Conservation (phyloP, 768 basidiomycete genomes). For the Mycena belliarum region DNA sequence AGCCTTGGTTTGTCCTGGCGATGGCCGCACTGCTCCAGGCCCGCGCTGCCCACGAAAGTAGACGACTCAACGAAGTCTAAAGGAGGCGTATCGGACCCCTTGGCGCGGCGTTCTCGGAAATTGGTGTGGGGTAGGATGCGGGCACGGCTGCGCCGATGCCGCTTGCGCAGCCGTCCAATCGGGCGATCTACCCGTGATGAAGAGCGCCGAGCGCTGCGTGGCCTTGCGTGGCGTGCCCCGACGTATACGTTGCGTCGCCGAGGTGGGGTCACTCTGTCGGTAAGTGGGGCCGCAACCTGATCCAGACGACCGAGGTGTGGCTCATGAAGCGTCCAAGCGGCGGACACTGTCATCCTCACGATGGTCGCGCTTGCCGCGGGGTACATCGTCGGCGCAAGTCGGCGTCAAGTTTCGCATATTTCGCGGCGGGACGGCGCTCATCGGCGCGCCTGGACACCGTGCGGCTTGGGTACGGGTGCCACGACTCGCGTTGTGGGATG, state of each 20-base stretch:
- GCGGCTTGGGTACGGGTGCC: slow-evolving; percentile 32
- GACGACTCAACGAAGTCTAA: slow-evolving; percentile 5
- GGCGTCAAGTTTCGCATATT: slow-evolving; percentile 36
- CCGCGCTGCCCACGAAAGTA: not conserved
- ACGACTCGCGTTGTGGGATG: slow-evolving; percentile 8
- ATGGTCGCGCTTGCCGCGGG: slow-evolving; percentile 30
- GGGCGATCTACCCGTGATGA: slow-evolving; percentile 16
- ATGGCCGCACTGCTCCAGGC: too few species aligned
- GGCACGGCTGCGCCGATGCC: not conserved
- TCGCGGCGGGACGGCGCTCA: slow-evolving; percentile 40
- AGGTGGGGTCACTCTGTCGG: too few species aligned
- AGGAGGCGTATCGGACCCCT: not conserved
- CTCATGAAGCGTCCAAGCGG: slow-evolving; percentile 29
- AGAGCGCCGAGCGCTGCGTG: slow-evolving; percentile 18
- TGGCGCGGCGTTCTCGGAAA: slow-evolving; percentile 3
- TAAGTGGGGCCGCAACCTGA: too few species aligned
- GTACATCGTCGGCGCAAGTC: slow-evolving; percentile 39
- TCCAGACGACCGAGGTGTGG: too few species aligned
- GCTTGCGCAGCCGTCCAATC: slow-evolving; percentile 13
- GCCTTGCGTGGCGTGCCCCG: slow-evolving; percentile 34
- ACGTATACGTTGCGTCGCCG: slow-evolving; percentile 28
- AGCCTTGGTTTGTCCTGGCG: too few species aligned
- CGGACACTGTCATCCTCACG: slow-evolving; percentile 37
- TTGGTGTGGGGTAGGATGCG: slow-evolving; percentile 20
- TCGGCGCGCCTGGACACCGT: slow-evolving; percentile 35